These are phyloP conservation scores for Geoglossum glabrum DNA, from an alignment of 495 filamentous ascomycete species.

Conservation along the genomic window DNA sequence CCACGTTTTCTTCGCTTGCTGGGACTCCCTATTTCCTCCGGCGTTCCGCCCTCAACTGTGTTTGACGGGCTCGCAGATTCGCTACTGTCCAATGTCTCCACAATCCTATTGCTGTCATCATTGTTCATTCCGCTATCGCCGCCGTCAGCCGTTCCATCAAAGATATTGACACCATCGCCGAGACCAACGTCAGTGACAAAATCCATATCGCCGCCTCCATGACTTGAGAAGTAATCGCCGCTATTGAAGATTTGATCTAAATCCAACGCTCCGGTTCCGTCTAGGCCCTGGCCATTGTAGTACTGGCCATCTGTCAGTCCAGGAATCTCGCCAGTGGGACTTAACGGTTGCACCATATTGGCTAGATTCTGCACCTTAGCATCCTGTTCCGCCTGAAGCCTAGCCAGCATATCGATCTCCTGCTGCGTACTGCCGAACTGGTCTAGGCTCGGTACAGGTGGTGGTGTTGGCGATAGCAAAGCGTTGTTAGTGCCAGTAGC, in stretches of 20 bases:
- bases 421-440: constrained; percentile 31
- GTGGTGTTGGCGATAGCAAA: constrained; percentile 31
- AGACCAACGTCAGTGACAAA: background rate
- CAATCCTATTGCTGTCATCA: constrained; percentile 17
- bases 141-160: background rate
- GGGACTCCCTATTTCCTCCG: background rate
- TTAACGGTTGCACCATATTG: constrained; percentile 51
- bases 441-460: constrained; percentile 37
- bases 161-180: background rate
- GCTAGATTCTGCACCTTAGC: constrained; percentile 49
- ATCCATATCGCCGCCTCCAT: background rate
- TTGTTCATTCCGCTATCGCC: constrained; percentile 2
- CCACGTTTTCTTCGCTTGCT: background rate
- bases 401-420: constrained; percentile 53
- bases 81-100: constrained; percentile 28
- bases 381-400: constrained; percentile 52
- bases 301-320: constrained; percentile 31
- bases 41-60: constrained; percentile 9
- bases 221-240: constrained; percentile 35
- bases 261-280: constrained; percentile 31
- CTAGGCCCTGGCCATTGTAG: constrained; percentile 21
- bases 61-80: constrained; percentile 26
- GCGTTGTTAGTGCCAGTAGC: constrained; percentile 26
- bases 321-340: constrained; percentile 61
- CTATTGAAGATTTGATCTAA: constrained; percentile 50